Conservation (phyloP, 495 filamentous ascomycete genomes). For the Daldinia decipiens region DNA sequence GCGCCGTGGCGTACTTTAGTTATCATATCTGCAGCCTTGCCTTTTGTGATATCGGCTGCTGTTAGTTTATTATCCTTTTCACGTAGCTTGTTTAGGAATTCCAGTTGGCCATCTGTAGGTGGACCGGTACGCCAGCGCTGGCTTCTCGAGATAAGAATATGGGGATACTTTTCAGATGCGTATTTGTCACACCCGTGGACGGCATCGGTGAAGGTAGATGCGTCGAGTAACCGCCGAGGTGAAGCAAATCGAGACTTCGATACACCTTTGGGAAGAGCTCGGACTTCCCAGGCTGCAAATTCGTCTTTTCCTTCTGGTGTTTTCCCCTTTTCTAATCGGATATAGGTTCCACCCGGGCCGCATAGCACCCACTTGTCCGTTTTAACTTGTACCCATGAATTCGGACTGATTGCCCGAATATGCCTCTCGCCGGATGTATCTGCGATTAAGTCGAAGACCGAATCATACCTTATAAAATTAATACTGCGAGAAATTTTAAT, state of each 20-base stretch:
- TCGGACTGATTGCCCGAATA: slow-evolving; percentile 75
- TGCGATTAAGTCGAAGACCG: slow-evolving; percentile 84
- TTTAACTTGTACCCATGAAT: slow-evolving; percentile 83
- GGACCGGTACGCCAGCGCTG: slow-evolving; percentile 73
- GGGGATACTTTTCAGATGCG: slow-evolving; percentile 70
- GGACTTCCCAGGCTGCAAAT: slow-evolving; percentile 54
- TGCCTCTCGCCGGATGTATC: slow-evolving; percentile 81
- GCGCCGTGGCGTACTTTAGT: slow-evolving; percentile 89
- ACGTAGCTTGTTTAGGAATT: slow-evolving; percentile 75
- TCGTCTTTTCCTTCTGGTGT: slow-evolving; percentile 32
- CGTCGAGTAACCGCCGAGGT: slow-evolving; percentile 71
- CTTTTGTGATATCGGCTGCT: slow-evolving; percentile 72
- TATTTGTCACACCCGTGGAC: slow-evolving; percentile 86
- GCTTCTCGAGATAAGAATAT: slow-evolving; percentile 63
- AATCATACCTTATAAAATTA: slow-evolving; percentile 88
- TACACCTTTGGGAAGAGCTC: slow-evolving; percentile 47
- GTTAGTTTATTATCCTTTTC: slow-evolving; percentile 64
- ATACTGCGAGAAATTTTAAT: slow-evolving; percentile 51
- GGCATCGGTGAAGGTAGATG: slow-evolving; percentile 71
- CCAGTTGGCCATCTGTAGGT: slow-evolving; percentile 75
- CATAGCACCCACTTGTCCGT: slow-evolving; percentile 73
- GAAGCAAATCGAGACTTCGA: slow-evolving; percentile 68
- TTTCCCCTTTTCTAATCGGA: slow-evolving; percentile 68
- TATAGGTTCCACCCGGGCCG: slow-evolving; percentile 61
- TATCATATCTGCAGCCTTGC: slow-evolving; percentile 90